Percentiles rank a stretch among this genome's conserved stretches.
These are phyloP conservation scores for Suillus subluteus DNA, from an alignment of 768 basidiomycete species.

Conservation along the genomic window DNA sequence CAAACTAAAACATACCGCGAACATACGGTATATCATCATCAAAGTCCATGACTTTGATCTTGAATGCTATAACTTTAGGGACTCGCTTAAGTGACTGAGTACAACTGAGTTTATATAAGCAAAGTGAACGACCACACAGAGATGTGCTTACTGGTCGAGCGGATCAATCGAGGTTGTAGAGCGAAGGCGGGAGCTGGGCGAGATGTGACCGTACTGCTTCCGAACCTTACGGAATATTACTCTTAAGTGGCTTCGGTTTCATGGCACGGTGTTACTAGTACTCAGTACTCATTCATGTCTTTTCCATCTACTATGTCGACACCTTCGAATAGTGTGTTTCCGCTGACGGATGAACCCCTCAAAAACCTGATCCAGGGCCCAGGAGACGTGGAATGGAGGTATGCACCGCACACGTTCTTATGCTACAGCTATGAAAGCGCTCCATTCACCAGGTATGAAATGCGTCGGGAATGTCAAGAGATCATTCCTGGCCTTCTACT, in stretches of 20 bases:
- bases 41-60: slow-evolving; percentile 42
- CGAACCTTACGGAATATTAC: slow-evolving; percentile 28
- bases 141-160: background rate
- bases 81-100: background rate
- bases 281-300: too few relatives aligned
- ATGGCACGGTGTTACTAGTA: too few relatives aligned
- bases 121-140: background rate
- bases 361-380: slow-evolving; percentile 76
- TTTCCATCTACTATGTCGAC: slow-evolving; percentile 6
- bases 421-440: slow-evolving; percentile 13
- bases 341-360: slow-evolving; percentile 43
- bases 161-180: background rate
- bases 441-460: slow-evolving; percentile 70
- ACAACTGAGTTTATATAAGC: too few relatives aligned
- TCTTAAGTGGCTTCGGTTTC: background rate
- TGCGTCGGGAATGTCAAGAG: slow-evolving; percentile 94
- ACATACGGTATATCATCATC: slow-evolving; percentile 67
- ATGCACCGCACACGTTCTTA: slow-evolving; percentile 27
- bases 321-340: slow-evolving; percentile 24
- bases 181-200: background rate
- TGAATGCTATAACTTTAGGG: background rate
- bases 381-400: slow-evolving; percentile 86
- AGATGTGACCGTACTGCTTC: slow-evolving; percentile 16
- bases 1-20: slow-evolving; percentile 16
- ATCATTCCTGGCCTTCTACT: slow-evolving; percentile 82